Percentiles rank a stretch among this genome's conserved stretches.
These are phyloP conservation scores for Lasiosphaeria miniovina DNA, from an alignment of 495 filamentous ascomycete genomes.

Conservation along the genomic window DNA sequence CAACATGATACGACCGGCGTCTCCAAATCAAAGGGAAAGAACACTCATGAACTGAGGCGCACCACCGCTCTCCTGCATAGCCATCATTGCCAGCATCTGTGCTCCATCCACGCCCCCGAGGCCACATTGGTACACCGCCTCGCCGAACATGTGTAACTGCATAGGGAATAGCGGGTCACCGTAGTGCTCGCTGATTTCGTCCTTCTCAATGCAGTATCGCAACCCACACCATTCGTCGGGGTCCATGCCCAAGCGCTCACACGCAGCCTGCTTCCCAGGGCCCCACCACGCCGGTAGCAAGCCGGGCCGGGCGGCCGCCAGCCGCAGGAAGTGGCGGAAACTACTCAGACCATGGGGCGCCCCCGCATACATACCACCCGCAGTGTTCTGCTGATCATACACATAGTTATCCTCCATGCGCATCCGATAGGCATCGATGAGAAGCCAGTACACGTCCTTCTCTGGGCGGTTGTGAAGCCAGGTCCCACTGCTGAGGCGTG, in stretches of 20 bases:
- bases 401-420: constrained; percentile 42
- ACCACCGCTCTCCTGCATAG: not conserved
- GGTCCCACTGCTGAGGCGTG: constrained; percentile 24
- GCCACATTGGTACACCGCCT: constrained; percentile 15
- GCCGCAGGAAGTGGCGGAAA: constrained; percentile 20
- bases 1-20: too few species aligned
- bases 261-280: constrained; percentile 26
- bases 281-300: constrained; percentile 47
- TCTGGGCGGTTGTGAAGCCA: constrained; percentile 41
- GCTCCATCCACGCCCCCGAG: constrained; percentile 6
- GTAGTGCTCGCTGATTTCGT: constrained; percentile 40
- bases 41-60: too few species aligned
- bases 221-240: constrained; percentile 19
- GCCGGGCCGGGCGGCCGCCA: constrained; percentile 9
- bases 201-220: constrained; percentile 28
- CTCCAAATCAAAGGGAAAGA: too few species aligned
- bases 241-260: constrained; percentile 25
- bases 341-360: too few species aligned
- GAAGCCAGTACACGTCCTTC: constrained; percentile 41
- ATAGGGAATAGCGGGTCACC: constrained; percentile 38
- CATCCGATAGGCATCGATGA: constrained; percentile 49
- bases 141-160: constrained; percentile 39
- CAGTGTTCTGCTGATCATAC: too few species aligned
- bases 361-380: too few species aligned
- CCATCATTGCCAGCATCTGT: not conserved